A percentile compares a stretch with the other conserved stretches of the same genome.
Conservation (phyloP, 305 asterid genomes). For the Solanum hybrid region DNA sequence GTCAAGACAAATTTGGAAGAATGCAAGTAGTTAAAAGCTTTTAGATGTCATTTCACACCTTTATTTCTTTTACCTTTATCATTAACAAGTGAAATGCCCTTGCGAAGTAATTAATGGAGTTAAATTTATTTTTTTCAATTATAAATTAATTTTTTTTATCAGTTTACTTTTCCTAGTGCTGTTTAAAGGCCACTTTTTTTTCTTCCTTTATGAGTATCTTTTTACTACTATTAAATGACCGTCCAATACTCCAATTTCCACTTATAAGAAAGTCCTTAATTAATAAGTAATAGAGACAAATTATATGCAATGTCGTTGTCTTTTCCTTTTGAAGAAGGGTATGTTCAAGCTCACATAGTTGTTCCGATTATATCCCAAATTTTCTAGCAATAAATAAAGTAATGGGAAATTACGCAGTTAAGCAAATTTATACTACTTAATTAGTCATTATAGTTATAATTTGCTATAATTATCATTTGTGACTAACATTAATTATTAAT, state of each 20-base stretch:
- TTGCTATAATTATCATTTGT: no score
- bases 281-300: neutral
- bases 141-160: neutral
- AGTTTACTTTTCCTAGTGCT: neutral
- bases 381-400: neutral
- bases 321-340: neutral
- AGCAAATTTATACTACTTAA: no score
- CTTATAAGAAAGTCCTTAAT: neutral
- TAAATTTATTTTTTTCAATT: neutral
- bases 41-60: neutral
- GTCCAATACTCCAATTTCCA: neutral
- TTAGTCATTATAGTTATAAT: no score
- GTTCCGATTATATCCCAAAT: neutral
- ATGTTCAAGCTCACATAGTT: neutral
- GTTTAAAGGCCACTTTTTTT: neutral
- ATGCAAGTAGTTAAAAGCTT: neutral
- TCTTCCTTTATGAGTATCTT: neutral
- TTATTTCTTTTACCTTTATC: neutral
- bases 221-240: neutral
- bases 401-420: no score
- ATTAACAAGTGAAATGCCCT: neutral
- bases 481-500: no score
- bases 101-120: neutral
- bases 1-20: neutral
- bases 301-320: neutral